Percentiles rank a stretch among this genome's conserved stretches.
Evolutionary conservation across 768 basidiomycete species (phyloP).

Genomic region (Hericium rajendrae): DNA sequence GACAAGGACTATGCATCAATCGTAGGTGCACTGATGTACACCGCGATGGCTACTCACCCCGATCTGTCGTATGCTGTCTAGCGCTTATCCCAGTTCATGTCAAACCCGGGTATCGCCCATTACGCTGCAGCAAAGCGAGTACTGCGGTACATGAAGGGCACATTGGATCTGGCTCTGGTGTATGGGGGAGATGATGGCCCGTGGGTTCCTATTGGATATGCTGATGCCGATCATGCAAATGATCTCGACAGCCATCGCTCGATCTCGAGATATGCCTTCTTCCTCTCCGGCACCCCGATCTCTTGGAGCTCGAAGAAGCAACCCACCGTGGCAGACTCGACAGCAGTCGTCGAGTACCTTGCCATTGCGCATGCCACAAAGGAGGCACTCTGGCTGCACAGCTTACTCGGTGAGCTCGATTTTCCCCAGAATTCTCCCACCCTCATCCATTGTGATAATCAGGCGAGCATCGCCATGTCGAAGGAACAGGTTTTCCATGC

Average conservation of each 20-base stretch:
- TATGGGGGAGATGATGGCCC: not conserved
- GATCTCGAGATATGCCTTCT: not conserved
- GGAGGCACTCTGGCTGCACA: conserved; percentile 16
- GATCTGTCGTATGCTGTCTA: conserved; percentile 18
- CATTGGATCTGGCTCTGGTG: not conserved
- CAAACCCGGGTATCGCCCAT: conserved; percentile 8
- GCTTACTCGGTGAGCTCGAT: conserved; percentile 4
- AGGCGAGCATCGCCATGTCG: conserved; percentile 8
- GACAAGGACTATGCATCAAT: not conserved
- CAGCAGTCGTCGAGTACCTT: conserved; percentile 31
- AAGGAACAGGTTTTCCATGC: conserved; percentile 15
- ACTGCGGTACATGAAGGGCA: conserved; percentile 15
- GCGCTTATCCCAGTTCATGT: conserved; percentile 12
- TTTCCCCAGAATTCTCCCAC: not conserved
- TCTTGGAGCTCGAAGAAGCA: conserved; percentile 18
- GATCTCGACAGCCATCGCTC: not conserved
- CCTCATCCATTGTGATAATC: conserved; percentile 4
- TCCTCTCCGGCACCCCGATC: not conserved
- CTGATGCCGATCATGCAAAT: not conserved
- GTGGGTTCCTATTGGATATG: not conserved
- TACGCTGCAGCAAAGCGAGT: conserved; percentile 11
- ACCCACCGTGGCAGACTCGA: conserved; percentile 24
- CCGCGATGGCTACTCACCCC: conserved; percentile 16
- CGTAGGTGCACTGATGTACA: conserved; percentile 18
- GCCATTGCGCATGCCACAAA: conserved; percentile 20